Evolutionary conservation across 139 green algal species (phyloP).

Genomic region (Coelastrella sp.): DNA sequence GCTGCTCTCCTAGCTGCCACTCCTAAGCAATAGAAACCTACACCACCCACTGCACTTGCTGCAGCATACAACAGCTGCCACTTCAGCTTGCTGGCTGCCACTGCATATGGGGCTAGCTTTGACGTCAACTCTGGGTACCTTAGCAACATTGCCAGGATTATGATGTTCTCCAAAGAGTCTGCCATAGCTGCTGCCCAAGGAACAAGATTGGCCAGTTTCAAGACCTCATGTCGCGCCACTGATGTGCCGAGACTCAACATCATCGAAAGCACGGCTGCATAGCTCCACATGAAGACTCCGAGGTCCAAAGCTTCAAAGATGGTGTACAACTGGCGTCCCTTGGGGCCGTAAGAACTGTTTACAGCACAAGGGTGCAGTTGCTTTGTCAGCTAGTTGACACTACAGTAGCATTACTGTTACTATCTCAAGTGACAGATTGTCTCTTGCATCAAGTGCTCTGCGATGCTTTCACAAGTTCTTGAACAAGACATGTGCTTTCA

Average conservation of each 20-base stretch:
- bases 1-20: background rate
- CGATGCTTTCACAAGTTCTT: too few species aligned
- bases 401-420: too few species aligned
- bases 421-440: too few species aligned
- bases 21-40: slow-evolving; percentile 8
- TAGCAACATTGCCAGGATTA: slow-evolving; percentile 2
- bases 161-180: slow-evolving; percentile 16
- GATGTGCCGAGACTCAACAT: background rate
- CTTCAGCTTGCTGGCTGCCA: background rate
- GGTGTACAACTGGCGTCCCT: slow-evolving; percentile 9
- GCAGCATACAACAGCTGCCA: slow-evolving; percentile 16
- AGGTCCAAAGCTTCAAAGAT: slow-evolving; percentile 5
- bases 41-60: background rate
- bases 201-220: background rate
- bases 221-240: background rate
- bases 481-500: too few species aligned
- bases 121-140: background rate
- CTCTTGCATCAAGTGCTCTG: too few species aligned
- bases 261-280: slow-evolving; percentile 29
- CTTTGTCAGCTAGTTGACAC: too few species aligned
- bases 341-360: background rate
- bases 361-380: background rate
- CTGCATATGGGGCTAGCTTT: background rate
- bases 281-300: slow-evolving; percentile 6
- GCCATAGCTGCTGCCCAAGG: slow-evolving; percentile 15